A percentile compares a stretch with the other conserved stretches of the same genome.
These are phyloP conservation scores for Moesziomyces sp. DNA, from an alignment of 1,284 basidiomycete genomes.

Conservation along the genomic window DNA sequence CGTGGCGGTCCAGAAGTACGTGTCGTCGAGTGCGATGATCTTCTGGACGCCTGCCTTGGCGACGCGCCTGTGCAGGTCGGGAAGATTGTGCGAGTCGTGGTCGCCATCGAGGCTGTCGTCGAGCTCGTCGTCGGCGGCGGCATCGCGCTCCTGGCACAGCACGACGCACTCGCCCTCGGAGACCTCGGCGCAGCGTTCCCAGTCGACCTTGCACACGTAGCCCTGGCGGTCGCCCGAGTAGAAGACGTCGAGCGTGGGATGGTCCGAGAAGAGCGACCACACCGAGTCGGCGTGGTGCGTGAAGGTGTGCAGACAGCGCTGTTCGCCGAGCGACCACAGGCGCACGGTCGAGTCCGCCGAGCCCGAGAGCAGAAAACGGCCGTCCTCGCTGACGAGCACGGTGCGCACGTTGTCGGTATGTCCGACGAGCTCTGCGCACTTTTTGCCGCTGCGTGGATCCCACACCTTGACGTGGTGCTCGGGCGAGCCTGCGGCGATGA, in stretches of 20 bases:
- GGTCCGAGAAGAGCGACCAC: slow-evolving; percentile 88
- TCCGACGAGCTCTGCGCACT: slow-evolving; percentile 71
- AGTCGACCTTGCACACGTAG: slow-evolving; percentile 87
- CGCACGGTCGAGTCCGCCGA: slow-evolving; percentile 77
- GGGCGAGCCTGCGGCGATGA: slow-evolving; percentile 88
- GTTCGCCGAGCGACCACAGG: slow-evolving; percentile 89
- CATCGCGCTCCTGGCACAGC: slow-evolving; percentile 68
- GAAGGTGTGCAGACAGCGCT: slow-evolving; percentile 94
- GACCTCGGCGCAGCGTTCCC: slow-evolving; percentile 81
- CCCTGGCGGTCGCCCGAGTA: slow-evolving; percentile 95
- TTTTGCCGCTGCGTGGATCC: slow-evolving; percentile 78
- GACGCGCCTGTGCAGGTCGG: slow-evolving; percentile 58
- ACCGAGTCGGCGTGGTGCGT: slow-evolving; percentile 94
- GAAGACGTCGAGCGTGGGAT: slow-evolving; percentile 89
- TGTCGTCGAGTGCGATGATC: slow-evolving; percentile 85
- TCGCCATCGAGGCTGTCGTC: slow-evolving; percentile 3
- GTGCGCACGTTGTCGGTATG: slow-evolving; percentile 96
- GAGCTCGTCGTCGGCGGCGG: slow-evolving; percentile 7
- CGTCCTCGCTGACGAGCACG: slow-evolving; percentile 87
- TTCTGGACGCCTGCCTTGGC: slow-evolving; percentile 79
- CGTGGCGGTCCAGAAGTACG: slow-evolving; percentile 89
- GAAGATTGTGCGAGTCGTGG: slow-evolving; percentile 7
- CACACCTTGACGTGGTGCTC: slow-evolving; percentile 89
- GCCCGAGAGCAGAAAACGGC: slow-evolving; percentile 73
- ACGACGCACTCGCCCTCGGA: slow-evolving; percentile 89